Base-by-base conservation (phyloP, 2,329 filamentous ascomycete species). In the Fulvia fulva region DNA sequence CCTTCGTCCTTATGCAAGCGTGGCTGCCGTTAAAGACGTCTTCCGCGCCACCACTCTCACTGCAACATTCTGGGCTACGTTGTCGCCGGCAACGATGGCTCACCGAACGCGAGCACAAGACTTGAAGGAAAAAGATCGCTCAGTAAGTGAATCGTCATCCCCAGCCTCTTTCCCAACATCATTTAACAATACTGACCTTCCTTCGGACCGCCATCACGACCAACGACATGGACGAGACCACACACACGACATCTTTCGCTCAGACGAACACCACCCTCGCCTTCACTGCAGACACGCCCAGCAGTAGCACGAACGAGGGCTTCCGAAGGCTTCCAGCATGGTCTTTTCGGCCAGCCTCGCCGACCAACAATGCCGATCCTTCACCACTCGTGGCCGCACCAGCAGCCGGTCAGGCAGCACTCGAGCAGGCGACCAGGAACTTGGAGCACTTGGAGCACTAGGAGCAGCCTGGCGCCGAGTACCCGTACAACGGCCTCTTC, bases 141-240 rank as follows among this genome's bases (percentile, higher is more conserved):
- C 8, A 23, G 22, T 19, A 57, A 59, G 21, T 34, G 3, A 11
- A n/a, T n/a, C n/a, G 14, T 5, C 16, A 16, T 53, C 47, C 50
- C 56, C 63, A 26, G n/a, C n/a, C n/a, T n/a, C n/a, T n/a, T n/a
- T n/a, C n/a, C n/a, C n/a, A n/a, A n/a, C n/a, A n/a, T n/a, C n/a
- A n/a, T n/a, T n/a, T n/a, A n/a, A n/a, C n/a, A n/a, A n/a, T 61
- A 58, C 67, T 68, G 63, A 65, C 51, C 54, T 61, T 60, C 44
- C 56, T 55, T 52, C 54, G 56, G n/a, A 51, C 58, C 56, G 56
- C 45, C 58, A 60, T 57, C 61, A 59, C 56, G 58, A 59, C 50
- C 56, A 55, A 58, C 56, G 53, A 63, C 53, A 55, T 41, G 41
- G 55, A 34, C 56, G 45, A 51, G 56, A 44, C 45, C 56, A 51